Percentiles rank a stretch among this genome's conserved stretches.
Evolutionary conservation across 2,329 filamentous ascomycete species (phyloP).

Genomic region (Colletotrichum sp.): DNA sequence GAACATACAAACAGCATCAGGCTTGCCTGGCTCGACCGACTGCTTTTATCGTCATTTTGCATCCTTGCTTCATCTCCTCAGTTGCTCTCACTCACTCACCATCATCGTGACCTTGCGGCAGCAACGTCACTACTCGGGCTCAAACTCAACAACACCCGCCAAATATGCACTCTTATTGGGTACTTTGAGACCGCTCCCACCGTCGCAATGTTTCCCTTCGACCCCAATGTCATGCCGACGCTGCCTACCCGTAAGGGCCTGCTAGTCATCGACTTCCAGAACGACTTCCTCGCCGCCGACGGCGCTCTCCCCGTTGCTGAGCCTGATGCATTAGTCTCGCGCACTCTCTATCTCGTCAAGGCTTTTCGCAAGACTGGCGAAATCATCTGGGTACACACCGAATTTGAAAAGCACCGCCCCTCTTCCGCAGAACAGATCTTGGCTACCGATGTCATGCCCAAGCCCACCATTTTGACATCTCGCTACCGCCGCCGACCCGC

Average conservation of each 20-base stretch:
- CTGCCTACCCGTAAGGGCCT: conserved; percentile 71
- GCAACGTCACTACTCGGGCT: neutral
- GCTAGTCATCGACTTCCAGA: conserved; percentile 85
- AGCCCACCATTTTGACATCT: conserved; percentile 21
- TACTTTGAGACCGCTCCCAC: neutral
- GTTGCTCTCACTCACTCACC: neutral
- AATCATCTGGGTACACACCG: conserved; percentile 85
- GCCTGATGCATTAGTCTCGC: conserved; percentile 69
- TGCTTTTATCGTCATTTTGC: neutral
- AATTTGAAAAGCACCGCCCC: conserved; percentile 68
- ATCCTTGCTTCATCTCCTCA: neutral
- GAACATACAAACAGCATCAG: neutral
- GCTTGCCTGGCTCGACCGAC: neutral
- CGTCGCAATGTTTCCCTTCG: conserved; percentile 58
- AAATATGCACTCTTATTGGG: neutral
- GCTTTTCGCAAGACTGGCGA: conserved; percentile 74
- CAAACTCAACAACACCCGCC: neutral
- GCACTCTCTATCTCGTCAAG: conserved; percentile 68
- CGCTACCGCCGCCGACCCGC: conserved; percentile 23
- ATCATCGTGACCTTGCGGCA: neutral
- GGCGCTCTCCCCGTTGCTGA: conserved; percentile 71
- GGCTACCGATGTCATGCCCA: conserved; percentile 35
- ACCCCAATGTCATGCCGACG: conserved; percentile 58
- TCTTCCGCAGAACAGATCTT: conserved; percentile 58
- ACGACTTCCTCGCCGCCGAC: conserved; percentile 78